Base-by-base conservation (phyloP, 2,329 filamentous ascomycete genomes). In the Colletotrichum chlorophyti region DNA sequence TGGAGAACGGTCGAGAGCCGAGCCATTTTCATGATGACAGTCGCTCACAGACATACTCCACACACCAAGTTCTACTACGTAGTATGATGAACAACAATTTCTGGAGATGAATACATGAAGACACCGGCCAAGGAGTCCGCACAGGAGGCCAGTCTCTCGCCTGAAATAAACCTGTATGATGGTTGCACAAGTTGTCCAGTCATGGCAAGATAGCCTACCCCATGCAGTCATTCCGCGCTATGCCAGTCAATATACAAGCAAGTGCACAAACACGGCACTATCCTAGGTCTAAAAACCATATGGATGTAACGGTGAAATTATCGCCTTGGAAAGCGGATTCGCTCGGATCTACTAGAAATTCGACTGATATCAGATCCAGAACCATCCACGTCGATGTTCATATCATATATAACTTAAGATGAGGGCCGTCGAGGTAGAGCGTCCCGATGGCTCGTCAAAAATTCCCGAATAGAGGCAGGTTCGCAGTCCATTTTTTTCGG, bases 401-500 rank as follows among this genome's bases (percentile, higher is more conserved):
- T 14, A 24, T 45, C 26, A 19, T 38, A 38, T 19, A 21, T 34
- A 26, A 24, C 24, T 40, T 35, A 26, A 27, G 21, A 47, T 21
- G 24, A 55, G 19, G 14, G 42, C 15, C 34, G 19, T 19, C 26
- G 47, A 38, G 35, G 40, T 6, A 47, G 23, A 41, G 38, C 34
- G 40, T 53, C 46, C 43, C 45, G 27, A 52, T 24, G 24, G 24
- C 48, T 63, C 61, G 62, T 58, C 52, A 64, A 64, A 63, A 58
- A 58, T 63, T 63, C 45, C 62, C 62, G 45, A 49, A 64, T 48
- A 43, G 29, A 62, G 64, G 31, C 41, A 60, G 60, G 62, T 64
- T 83, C 82, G 27, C 47, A 21, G 26, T 23, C 42, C 32, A 40
- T 11, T 35, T 23, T 29, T 26, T n/a, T n/a, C n/a, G 29, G 41